phyloP scores from a whole-genome alignment of 2,329 filamentous ascomycete species.

The Fusarium decemcellulare region DNA sequence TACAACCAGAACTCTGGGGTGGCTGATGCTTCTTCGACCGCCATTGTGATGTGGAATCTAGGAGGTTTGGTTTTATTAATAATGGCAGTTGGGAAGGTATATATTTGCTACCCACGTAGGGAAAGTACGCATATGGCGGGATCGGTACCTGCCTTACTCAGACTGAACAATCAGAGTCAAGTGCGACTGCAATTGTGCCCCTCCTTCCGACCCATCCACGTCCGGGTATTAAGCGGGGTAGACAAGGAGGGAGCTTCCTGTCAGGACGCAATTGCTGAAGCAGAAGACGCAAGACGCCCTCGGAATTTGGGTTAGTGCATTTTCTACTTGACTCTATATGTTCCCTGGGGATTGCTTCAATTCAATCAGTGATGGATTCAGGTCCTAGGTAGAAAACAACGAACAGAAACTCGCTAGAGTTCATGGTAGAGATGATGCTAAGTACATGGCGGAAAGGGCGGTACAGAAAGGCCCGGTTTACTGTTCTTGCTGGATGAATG shows the following conservation, averaged over 20 bases:
- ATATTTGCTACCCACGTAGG: too few relatives aligned
- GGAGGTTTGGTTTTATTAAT: slow-evolving; percentile 23
- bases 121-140: not conserved
- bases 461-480: slow-evolving; percentile 75
- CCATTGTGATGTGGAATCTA: slow-evolving; percentile 52
- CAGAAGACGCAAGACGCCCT: slow-evolving; percentile 58
- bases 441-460: slow-evolving; percentile 75
- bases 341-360: slow-evolving; percentile 86
- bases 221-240: too few relatives aligned
- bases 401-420: slow-evolving; percentile 66
- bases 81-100: slow-evolving; percentile 12
- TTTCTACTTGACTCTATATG: slow-evolving; percentile 13
- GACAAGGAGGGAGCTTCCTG: too few relatives aligned
- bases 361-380: slow-evolving; percentile 79
- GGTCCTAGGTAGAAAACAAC: slow-evolving; percentile 72
- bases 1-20: slow-evolving; percentile 90
- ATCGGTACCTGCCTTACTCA: too few relatives aligned
- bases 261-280: slow-evolving; percentile 55
- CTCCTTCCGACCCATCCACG: too few relatives aligned
- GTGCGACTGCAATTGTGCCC: too few relatives aligned
- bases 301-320: too few relatives aligned
- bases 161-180: too few relatives aligned
- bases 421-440: slow-evolving; percentile 81
- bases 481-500: slow-evolving; percentile 92
- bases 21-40: slow-evolving; percentile 49